Base-by-base conservation (phyloP, 306 rosid species). In the Datisca glomerata region DNA sequence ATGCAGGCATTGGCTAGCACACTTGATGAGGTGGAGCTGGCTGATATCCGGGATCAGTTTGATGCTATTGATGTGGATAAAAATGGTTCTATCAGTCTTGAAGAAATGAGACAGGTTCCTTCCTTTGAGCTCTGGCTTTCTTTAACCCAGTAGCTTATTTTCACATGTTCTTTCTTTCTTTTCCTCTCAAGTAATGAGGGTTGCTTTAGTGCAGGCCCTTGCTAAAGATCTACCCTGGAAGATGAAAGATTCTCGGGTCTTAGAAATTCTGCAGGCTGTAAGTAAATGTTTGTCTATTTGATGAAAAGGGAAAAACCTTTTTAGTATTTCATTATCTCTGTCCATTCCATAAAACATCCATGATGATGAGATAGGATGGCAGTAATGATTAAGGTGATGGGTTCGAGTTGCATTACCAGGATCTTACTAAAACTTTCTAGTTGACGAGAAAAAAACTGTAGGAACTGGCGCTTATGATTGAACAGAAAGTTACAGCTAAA, bases 101-200 rank as follows among this genome's bases (percentile, higher is more conserved):
- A 91, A 59, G 98, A 91, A 71, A 91, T 91, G 98, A 80, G 98
- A 91, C 96, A 80, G 71, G 96, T 28, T n/a, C n/a, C n/a, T n/a
- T n/a, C n/a, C n/a, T n/a, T n/a, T n/a, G n/a, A n/a, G n/a, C n/a
- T n/a, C n/a, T n/a, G n/a, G n/a, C n/a, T n/a, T n/a, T n/a, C n/a
- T n/a, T n/a, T 80, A 47, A 44, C n/a, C n/a, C n/a, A n/a, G 33
- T 6, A 12, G 33, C 11, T 52, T 48, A 36, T 51, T 49, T 45
- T 24, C n/a, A 33, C 33, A 28, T 28, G 33, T 12, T 12, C 11
- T 28, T 28, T 8, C 33, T 28, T 39, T 31, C n/a, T 40, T 23
- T 21, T 46, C 20, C 35, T 11, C 10, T 7, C 2, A 17, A 6
- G 9, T 35, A 43, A 35, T 16, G 33, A 28, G 19, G 55, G 49